Percentiles rank a stretch among this genome's conserved stretches.
Evolutionary conservation across 2,329 filamentous ascomycete species (phyloP).

Genomic region (Pseudocercospora vitis): DNA sequence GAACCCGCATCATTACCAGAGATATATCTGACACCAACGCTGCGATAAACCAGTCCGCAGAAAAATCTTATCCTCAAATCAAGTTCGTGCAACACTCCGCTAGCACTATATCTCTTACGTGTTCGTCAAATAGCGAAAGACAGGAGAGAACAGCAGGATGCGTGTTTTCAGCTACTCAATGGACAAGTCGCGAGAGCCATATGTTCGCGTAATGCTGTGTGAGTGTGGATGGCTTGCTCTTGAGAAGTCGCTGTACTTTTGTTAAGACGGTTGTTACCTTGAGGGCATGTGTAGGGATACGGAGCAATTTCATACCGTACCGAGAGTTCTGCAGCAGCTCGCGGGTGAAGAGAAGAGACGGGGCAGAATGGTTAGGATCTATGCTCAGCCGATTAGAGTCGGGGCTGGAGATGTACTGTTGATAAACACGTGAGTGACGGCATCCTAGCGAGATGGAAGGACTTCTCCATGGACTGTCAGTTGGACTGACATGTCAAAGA

Average conservation of each 20-base stretch:
- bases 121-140: neutral
- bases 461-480: too few species aligned
- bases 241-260: neutral
- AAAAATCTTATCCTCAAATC: too few species aligned
- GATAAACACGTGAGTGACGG: neutral
- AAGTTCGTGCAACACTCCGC: too few species aligned
- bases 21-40: too few species aligned
- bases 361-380: neutral
- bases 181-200: too few species aligned
- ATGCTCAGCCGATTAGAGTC: neutral
- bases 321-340: neutral
- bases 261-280: neutral
- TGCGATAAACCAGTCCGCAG: too few species aligned
- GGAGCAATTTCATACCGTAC: neutral
- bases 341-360: neutral
- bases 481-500: too few species aligned
- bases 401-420: neutral
- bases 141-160: neutral
- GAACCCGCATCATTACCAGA: too few species aligned
- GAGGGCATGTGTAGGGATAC: neutral
- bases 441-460: neutral
- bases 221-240: neutral
- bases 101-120: neutral
- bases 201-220: too few species aligned
- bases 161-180: too few species aligned